Base-by-base conservation (phyloP, 352 stramenopile genomes). In the Blastocystis sp. region DNA sequence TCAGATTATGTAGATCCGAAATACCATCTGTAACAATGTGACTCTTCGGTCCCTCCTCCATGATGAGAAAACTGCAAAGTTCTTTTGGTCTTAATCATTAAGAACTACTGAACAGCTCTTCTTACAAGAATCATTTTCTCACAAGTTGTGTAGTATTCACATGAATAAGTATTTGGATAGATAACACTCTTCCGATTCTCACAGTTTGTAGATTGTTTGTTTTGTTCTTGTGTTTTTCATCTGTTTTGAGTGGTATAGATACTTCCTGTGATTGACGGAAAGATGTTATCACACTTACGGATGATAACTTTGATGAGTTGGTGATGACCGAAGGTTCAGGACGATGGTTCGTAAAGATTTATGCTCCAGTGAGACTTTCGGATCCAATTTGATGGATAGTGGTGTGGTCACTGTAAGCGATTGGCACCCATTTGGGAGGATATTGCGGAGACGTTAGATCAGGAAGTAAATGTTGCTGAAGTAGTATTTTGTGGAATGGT, bases 391-490 rank as follows among this genome's bases (percentile, higher is more conserved):
- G 35, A 54, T 42, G 6, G 5, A 11, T 87, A 87, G 77, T 87
- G 77, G 77, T 87, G 77, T 63, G 77, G 77, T 57, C 77, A 87
- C 54, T 87, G 77, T 54, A 87, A 87, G 56, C 71, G 29, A 39
- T 46, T 87, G 16, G 77, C 77, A 24, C 77, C 77, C 24, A 51
- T 54, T 19, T 87, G 77, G 77, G 77, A 87, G 51, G 51, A 87
- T 58, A 24, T 87, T 19, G 77, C 77, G 29, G 59, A 74, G 9
- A 58, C 66, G 6, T 19, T 74, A 29, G 39, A 74, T 35, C n/a
- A 49, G n/a, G 59, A 87, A 42, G 56, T 87, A 7, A 87, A 87
- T 21, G 54, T 87, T 32, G 77, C 52, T 11, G 51, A 87, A 61
- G 54, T 61, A 14, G 19, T 32, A 12, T n/a, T 61, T 16, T n/a